Evolutionary conservation across 768 basidiomycete species (phyloP).

Genomic region (Tricholoma flavovirens): DNA sequence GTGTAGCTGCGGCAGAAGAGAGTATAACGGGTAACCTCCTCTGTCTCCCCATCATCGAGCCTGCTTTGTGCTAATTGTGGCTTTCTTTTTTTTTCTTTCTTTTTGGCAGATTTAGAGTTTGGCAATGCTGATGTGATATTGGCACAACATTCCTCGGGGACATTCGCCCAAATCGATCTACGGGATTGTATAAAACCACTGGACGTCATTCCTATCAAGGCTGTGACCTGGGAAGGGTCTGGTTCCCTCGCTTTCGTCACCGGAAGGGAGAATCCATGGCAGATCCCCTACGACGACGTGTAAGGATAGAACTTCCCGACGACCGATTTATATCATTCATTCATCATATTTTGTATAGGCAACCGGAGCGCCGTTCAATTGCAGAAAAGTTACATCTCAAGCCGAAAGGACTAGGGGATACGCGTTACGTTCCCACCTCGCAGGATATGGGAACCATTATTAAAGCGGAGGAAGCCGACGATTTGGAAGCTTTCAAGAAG

Average conservation of each 20-base stretch:
- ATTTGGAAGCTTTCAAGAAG: constrained; percentile 44
- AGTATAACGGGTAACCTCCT: constrained; percentile 60
- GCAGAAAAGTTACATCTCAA: constrained; percentile 30
- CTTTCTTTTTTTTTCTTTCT: not conserved
- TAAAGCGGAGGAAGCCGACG: constrained; percentile 29
- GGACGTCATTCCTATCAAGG: constrained; percentile 58
- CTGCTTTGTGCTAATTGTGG: no score
- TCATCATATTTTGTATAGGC: constrained; percentile 21
- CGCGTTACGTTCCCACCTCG: constrained; percentile 38
- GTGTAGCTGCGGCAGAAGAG: constrained; percentile 65
- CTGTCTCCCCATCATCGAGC: not conserved
- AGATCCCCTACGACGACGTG: constrained; percentile 80
- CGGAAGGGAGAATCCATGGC: constrained; percentile 47
- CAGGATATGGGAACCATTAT: constrained; percentile 57
- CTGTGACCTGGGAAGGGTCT: constrained; percentile 60
- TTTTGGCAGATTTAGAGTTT: constrained; percentile 56
- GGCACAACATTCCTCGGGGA: constrained; percentile 68
- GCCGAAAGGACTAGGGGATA: constrained; percentile 58
- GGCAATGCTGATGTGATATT: constrained; percentile 67
- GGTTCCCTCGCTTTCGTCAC: constrained; percentile 65
- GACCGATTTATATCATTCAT: not conserved
- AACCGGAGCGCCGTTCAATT: constrained; percentile 29
- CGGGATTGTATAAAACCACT: constrained; percentile 58
- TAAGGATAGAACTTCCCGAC: constrained; percentile 25
- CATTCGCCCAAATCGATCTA: constrained; percentile 76